Evolutionary conservation across 768 basidiomycete species (phyloP).

Genomic region (Favolaschia claudopus): DNA sequence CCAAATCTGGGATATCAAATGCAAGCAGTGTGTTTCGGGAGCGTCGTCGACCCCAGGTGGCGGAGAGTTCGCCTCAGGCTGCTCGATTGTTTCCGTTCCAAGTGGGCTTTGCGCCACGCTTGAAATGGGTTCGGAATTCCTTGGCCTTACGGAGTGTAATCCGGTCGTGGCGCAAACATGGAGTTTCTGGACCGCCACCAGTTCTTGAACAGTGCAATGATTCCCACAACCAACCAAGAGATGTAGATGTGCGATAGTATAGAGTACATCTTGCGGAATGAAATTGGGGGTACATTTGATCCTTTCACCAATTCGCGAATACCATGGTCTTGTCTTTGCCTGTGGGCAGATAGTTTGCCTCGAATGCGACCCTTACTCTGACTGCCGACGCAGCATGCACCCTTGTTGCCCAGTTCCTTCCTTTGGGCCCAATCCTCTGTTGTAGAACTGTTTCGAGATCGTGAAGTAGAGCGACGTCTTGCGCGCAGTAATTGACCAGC

Average conservation of each 20-base stretch:
- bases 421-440: not conserved
- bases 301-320: conserved; percentile 21
- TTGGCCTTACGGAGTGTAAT: conserved; percentile 1
- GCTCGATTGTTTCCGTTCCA: conserved; percentile 15
- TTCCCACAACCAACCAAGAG: not conserved
- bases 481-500: conserved; percentile 37
- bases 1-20: conserved; percentile 22
- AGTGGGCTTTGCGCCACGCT: conserved; percentile 16
- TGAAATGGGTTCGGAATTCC: conserved; percentile 4
- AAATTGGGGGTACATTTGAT: not conserved
- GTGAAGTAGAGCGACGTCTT: conserved; percentile 39
- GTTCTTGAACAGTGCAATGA: not conserved
- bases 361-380: conserved; percentile 1
- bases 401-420: conserved; percentile 14
- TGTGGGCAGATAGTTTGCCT: conserved; percentile 3
- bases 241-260: not conserved
- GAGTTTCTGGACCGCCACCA: conserved; percentile 25
- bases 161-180: conserved; percentile 15
- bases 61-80: conserved; percentile 16
- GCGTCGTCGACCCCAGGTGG: conserved; percentile 19
- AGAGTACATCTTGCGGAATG: not conserved
- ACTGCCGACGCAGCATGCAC: conserved; percentile 9
- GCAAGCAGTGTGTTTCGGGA: conserved; percentile 14
- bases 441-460: conserved; percentile 26
- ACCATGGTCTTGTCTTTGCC: conserved; percentile 17